Base-by-base conservation (phyloP, 2,329 filamentous ascomycete genomes). In the Shiraia bambusicola region DNA sequence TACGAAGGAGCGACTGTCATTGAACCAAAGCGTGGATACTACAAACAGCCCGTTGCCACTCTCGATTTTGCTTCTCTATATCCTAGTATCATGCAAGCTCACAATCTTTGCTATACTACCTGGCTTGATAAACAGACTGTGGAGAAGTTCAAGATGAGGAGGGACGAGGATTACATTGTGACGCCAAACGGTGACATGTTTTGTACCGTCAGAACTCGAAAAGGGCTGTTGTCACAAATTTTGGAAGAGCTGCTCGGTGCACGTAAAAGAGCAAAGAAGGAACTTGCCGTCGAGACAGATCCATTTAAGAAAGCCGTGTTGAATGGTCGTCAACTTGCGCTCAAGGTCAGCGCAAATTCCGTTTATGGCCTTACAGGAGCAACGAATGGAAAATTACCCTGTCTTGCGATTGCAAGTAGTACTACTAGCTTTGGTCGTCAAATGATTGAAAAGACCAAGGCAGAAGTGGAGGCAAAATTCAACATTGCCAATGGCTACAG, bases 61-160 rank as follows among this genome's bases (percentile, higher is more conserved):
- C 84, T 98, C 30, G 93, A 98, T 88, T 98, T 98, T 58, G 93
- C 93, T 5, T 97, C 93, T 24, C 84, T 98, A 50, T 98, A 98
- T 59, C 93, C 93, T 15, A 96, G 91, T 74, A 98, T 98, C 63
- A 98, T 98, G 69, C 92, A 97, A 72, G 93, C 93, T 1, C 93
- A 98, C 72, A 98, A 98, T 56, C 81, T 98, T 15, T 98, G 93
- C 70, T 98, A 98, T 67, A 98, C 93, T 0, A 98, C 93, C 0
- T 75, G 97, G 24, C 73, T 97, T 29, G 91, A 87, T 65, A 89
- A 88, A 67, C 80, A 74, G 19, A 83, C 80, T 1, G 79, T 95
- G 4, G 87, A 94, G 45, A 87, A 84, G 46, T 80, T 93, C 28
- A 76, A 78, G 1, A 72, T 97, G 43, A 82, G 84, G 61, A 91